Evolutionary conservation across 1,284 basidiomycete species (phyloP).

Genomic region (Phlebopus sp.): DNA sequence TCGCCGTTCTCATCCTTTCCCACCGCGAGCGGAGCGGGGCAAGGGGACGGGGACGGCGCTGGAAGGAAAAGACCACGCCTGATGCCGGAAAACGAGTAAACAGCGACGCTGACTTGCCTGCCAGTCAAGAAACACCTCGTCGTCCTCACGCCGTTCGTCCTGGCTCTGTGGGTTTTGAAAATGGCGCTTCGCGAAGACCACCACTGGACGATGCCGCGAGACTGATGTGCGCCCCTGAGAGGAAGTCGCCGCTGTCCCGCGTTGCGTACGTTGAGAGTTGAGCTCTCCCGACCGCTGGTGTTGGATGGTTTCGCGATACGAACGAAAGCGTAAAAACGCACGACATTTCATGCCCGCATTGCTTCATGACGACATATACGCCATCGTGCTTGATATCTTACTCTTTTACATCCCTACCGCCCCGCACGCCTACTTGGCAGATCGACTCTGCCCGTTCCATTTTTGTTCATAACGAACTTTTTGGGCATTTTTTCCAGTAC

Average conservation of each 20-base stretch:
- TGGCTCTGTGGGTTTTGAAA: slow-evolving; percentile 1
- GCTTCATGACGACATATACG: background rate
- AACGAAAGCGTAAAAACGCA: background rate
- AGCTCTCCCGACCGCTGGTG: slow-evolving; percentile 6
- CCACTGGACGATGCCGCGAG: slow-evolving; percentile 6
- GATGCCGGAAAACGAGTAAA: slow-evolving; percentile 3
- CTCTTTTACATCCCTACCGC: slow-evolving; percentile 8
- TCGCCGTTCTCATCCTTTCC: slow-evolving; percentile 29
- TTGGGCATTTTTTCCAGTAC: background rate
- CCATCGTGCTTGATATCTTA: slow-evolving; percentile 7
- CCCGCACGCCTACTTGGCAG: slow-evolving; percentile 15
- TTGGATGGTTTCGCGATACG: too few species aligned
- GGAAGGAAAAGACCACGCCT: background rate
- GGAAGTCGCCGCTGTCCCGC: slow-evolving; percentile 27
- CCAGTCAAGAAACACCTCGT: slow-evolving; percentile 6
- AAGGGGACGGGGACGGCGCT: slow-evolving; percentile 20
- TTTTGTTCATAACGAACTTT: background rate
- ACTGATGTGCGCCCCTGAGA: slow-evolving; percentile 14
- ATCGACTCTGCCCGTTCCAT: slow-evolving; percentile 28
- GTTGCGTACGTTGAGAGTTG: slow-evolving; percentile 21
- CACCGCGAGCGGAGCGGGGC: slow-evolving; percentile 22
- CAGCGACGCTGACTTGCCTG: slow-evolving; percentile 8
- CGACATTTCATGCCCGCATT: background rate
- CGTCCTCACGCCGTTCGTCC: slow-evolving; percentile 1
- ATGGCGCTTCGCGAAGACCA: slow-evolving; percentile 1